These are phyloP conservation scores for Zizania palustris DNA, from an alignment of 202 grass and related monocot genomes.

Conservation along the genomic window DNA sequence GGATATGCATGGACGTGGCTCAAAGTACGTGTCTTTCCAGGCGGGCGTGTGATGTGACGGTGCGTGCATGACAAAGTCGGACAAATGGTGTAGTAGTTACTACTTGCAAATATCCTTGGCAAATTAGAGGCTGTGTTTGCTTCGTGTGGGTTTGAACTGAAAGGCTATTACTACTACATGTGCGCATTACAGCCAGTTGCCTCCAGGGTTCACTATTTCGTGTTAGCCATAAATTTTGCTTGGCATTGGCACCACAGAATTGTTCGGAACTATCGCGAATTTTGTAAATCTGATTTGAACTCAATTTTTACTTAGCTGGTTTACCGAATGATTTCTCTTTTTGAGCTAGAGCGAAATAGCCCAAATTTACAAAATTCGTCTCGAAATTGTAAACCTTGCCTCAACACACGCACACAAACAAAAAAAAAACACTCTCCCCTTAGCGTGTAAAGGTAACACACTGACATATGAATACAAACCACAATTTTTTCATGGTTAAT, in stretches of 20 bases:
- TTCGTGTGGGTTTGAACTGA: slow-evolving; percentile 12
- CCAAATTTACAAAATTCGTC: too few species aligned
- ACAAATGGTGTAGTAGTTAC: not conserved
- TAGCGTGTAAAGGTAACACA: not conserved
- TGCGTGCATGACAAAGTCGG: not conserved
- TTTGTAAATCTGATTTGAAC: too few species aligned
- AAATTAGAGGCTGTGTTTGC: not conserved
- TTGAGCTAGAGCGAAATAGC: too few species aligned
- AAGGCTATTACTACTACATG: not conserved
- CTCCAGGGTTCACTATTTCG: too few species aligned
- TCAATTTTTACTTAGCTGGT: too few species aligned
- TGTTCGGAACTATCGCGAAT: too few species aligned
- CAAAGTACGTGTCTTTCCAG: slow-evolving; percentile 10
- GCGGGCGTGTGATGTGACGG: slow-evolving; percentile 32
- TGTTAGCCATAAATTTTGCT: too few species aligned
- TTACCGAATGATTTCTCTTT: too few species aligned
- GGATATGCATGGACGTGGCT: not conserved
- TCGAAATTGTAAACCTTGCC: too few species aligned
- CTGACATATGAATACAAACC: not conserved
- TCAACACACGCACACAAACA: too few species aligned
- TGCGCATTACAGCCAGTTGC: not conserved
- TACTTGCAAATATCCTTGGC: not conserved
- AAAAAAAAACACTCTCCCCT: not conserved
- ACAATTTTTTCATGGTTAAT: not conserved
- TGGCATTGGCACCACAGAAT: too few species aligned